Evolutionary conservation across 1,284 basidiomycete species (phyloP).

Genomic region (Moesziomyces parantarcticus): DNA sequence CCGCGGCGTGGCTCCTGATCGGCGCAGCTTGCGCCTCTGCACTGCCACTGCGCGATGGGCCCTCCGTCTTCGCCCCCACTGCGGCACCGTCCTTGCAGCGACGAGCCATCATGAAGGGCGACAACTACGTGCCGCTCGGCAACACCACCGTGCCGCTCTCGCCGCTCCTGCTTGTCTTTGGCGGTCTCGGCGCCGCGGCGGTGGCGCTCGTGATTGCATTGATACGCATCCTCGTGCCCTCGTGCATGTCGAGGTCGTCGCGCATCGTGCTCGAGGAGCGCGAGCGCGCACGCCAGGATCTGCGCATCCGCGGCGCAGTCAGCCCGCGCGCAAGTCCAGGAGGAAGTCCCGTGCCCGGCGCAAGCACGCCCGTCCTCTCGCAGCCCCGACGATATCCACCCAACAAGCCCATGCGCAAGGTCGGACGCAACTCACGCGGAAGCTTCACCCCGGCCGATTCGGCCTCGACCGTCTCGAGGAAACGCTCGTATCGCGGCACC

Average conservation of each 20-base stretch:
- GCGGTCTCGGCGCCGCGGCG: conserved; percentile 23
- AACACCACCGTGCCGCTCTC: conserved; percentile 38
- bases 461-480: conserved; percentile 9
- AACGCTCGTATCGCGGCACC: conserved; percentile 41
- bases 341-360: conserved; percentile 27
- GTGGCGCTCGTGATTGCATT: conserved; percentile 22
- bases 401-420: conserved; percentile 25
- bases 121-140: conserved; percentile 44
- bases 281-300: conserved; percentile 35
- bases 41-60: conserved; percentile 21
- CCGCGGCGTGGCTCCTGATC: conserved; percentile 14
- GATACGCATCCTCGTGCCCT: conserved; percentile 29
- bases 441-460: conserved; percentile 19
- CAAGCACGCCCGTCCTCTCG: conserved; percentile 15
- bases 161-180: conserved; percentile 38
- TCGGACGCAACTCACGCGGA: conserved; percentile 39
- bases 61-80: conserved; percentile 25
- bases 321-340: conserved; percentile 32
- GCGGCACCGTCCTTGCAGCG: conserved; percentile 24
- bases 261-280: conserved; percentile 43
- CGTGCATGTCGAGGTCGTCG: conserved; percentile 37
- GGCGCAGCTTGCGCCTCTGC: conserved; percentile 20
- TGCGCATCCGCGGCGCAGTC: conserved; percentile 35
- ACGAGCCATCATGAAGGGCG: conserved; percentile 52
- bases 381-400: conserved; percentile 24